phyloP scores from a whole-genome alignment of 2,329 filamentous ascomycete species.

The Aureobasidium subglaciale region DNA sequence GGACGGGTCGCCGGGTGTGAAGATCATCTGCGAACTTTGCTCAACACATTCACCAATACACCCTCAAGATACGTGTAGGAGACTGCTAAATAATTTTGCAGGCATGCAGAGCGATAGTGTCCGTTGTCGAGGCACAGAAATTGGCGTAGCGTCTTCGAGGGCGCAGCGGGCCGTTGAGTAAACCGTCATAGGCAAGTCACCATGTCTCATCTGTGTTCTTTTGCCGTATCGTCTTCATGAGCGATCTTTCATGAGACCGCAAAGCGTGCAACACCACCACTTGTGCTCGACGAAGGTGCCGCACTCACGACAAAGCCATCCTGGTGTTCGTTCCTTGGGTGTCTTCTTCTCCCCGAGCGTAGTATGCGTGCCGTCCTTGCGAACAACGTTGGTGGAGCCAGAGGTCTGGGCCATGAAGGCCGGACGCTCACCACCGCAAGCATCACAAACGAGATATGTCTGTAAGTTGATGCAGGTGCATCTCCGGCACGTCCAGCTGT shows the following conservation, averaged over 20 bases:
- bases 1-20: not conserved
- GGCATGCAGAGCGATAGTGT: not conserved
- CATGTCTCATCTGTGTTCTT: slow-evolving; percentile 6
- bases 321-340: slow-evolving; percentile 28
- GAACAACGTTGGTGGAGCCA: slow-evolving; percentile 13
- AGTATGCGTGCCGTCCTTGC: slow-evolving; percentile 19
- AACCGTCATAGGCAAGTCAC: not conserved
- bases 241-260: slow-evolving; percentile 51
- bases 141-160: not conserved
- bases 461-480: slow-evolving; percentile 57
- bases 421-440: slow-evolving; percentile 51
- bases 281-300: slow-evolving; percentile 56
- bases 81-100: not conserved
- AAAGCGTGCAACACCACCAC: slow-evolving; percentile 58
- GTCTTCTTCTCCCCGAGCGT: not conserved
- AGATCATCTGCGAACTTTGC: not conserved
- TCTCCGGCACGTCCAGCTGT: slow-evolving; percentile 51
- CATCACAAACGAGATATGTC: slow-evolving; percentile 54
- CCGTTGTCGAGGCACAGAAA: not conserved
- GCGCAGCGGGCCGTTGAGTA: not conserved
- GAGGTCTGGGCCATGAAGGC: slow-evolving; percentile 23
- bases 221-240: slow-evolving; percentile 31
- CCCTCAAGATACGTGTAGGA: not conserved
- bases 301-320: slow-evolving; percentile 53
- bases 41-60: not conserved